Base-by-base conservation (phyloP, 2,329 filamentous ascomycete genomes). In the Alternaria panax region DNA sequence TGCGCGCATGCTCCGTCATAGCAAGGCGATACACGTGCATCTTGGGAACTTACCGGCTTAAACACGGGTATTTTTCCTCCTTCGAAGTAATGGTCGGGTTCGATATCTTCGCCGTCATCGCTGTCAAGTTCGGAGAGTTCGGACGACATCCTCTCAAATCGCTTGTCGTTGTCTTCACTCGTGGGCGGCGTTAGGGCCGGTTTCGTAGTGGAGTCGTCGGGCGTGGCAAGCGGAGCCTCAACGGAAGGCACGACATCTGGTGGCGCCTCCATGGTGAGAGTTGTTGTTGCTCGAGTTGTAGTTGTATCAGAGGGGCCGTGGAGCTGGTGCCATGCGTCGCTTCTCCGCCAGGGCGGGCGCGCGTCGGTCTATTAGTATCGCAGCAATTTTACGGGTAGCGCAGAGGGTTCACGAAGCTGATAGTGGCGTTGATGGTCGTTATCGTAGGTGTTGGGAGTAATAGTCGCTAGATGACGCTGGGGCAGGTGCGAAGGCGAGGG, bases 21-120 rank as follows among this genome's bases (percentile, higher is more conserved):
- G 14, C 45, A 43, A 48, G 34, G 54, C 52, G 51, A 52, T 28
- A 46, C 30, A 27, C 50, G 34, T 48, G 45, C 36, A 53, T 27
- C 25, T 43, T 25, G 50, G 65, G 62, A 52, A 86, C 86, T 75
- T 81, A 88, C 87, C 65, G 95, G 95, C 79, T 90, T 94, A 81
- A 99, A 99, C 61, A 99, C 90, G 8, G 95, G 94, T 34, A 99
- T 91, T 63, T 88, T 91, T 63, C 93, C 87, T 57, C 84, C 86
- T 54, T 87, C 93, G 74, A 92, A 96, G 83, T 92, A 97, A 78
- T 97, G 90, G 75, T 93, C 92, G 1, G 94, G 94, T 46, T 89
- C 83, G 54, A 96, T 86, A 54, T 95, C 91, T 67, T 90, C 91
- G 52, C 78, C 78, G 57, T 81, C 79, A 45, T 82, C 80, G 66